These are phyloP conservation scores for Podaxis sp. DNA, from an alignment of 768 basidiomycete genomes.

Conservation along the genomic window DNA sequence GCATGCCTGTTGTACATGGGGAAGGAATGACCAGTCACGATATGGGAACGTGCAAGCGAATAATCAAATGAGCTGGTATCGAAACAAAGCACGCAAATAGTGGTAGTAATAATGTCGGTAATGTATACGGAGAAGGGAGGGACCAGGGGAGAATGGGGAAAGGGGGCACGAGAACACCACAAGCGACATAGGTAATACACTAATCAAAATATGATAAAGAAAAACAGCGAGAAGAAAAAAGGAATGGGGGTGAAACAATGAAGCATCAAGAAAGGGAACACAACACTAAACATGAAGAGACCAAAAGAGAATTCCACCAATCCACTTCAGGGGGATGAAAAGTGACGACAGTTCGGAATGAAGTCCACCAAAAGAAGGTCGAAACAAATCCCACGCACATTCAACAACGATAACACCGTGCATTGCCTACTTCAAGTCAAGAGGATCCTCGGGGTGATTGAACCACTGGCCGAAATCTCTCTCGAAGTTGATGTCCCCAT, in stretches of 20 bases:
- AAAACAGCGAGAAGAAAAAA: constrained; percentile 15
- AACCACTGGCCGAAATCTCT: constrained; percentile 80
- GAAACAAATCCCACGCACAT: constrained; percentile 1
- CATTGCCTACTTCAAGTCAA: constrained; percentile 34
- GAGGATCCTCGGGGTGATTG: constrained; percentile 48
- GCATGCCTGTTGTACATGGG: constrained; percentile 8
- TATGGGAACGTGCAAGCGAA: constrained; percentile 7
- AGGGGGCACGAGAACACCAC: background rate
- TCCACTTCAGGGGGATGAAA: constrained; percentile 15
- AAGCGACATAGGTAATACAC: constrained; percentile 14
- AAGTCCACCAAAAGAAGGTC: constrained; percentile 6
- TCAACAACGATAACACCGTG: constrained; percentile 7
- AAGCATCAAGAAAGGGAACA: constrained; percentile 14
- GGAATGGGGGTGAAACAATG: background rate
- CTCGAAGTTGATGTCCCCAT: constrained; percentile 59
- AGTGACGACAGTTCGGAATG: background rate
- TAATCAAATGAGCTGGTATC: constrained; percentile 13
- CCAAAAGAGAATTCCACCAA: constrained; percentile 13
- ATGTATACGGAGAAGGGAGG: background rate
- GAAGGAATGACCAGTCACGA: constrained; percentile 3
- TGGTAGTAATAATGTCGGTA: background rate
- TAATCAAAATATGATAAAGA: constrained; percentile 17
- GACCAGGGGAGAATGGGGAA: background rate
- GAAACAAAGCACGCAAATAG: constrained; percentile 13
- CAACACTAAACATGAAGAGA: constrained; percentile 6